Evolutionary conservation across 202 grass and related monocot species (phyloP).

Genomic region (Panicum virgatum): DNA sequence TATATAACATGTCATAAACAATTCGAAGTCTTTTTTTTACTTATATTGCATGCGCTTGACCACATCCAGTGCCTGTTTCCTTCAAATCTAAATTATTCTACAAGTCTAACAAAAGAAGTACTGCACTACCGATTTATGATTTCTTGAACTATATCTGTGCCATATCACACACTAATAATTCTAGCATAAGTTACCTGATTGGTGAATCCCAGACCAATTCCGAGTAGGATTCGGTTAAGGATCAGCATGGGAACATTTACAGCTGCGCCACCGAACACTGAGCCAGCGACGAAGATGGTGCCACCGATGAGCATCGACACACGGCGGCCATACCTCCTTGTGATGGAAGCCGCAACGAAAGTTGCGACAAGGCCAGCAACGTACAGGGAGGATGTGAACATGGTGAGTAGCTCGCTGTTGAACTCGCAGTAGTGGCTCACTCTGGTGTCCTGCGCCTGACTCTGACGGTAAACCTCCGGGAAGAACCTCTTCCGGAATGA

Average conservation of each 20-base stretch:
- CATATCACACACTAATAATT: not conserved
- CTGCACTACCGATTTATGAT: not conserved
- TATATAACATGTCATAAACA: not conserved
- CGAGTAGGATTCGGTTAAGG: constrained; percentile 69
- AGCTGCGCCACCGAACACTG: constrained; percentile 65
- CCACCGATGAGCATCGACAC: constrained; percentile 78
- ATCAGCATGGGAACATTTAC: constrained; percentile 69
- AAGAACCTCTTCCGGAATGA: constrained; percentile 84
- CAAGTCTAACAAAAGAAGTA: not conserved
- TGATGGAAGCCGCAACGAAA: constrained; percentile 58
- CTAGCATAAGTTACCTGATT: constrained; percentile 67
- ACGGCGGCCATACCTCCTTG: constrained; percentile 65
- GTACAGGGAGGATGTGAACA: constrained; percentile 88
- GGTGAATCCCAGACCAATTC: constrained; percentile 75
- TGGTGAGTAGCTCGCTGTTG: constrained; percentile 66
- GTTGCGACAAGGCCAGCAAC: constrained; percentile 75
- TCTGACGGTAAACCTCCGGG: constrained; percentile 64
- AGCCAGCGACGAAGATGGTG: constrained; percentile 58
- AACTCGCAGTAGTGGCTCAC: constrained; percentile 81
- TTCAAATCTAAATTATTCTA: not conserved
- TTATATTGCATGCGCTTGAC: not conserved
- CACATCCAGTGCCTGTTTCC: not conserved
- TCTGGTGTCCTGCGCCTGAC: constrained; percentile 45
- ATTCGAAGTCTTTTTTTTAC: not conserved
- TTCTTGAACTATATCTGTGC: not conserved